These are phyloP conservation scores for Candida loeiensis DNA, from an alignment of 805 yeast species.

Conservation along the genomic window DNA sequence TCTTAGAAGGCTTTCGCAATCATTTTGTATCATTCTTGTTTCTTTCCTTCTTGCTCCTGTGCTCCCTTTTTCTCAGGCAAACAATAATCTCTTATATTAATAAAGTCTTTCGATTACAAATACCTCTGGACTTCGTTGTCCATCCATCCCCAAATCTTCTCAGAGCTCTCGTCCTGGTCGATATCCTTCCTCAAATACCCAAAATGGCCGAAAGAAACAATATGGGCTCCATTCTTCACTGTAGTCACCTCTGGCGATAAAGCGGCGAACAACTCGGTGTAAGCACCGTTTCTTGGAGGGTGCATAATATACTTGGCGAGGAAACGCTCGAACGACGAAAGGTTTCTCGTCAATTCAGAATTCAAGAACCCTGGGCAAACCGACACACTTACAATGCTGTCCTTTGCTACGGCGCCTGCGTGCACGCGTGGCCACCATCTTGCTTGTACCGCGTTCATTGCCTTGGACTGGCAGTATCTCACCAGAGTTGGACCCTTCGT, in stretches of 20 bases:
- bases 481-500: conserved; percentile 14
- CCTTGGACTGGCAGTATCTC: conserved; percentile 45
- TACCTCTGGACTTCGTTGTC: conserved; percentile 24
- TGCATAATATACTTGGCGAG: conserved; percentile 12
- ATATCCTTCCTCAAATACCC: conserved; percentile 35
- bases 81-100: background rate
- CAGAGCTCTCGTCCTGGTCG: conserved; percentile 28
- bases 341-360: conserved; percentile 32
- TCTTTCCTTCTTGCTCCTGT: too few relatives aligned
- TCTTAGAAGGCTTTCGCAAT: too few relatives aligned
- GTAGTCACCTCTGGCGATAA: conserved; percentile 35
- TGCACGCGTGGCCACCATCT: conserved; percentile 31
- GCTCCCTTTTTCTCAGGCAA: too few relatives aligned
- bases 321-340: conserved; percentile 10
- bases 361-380: conserved; percentile 42
- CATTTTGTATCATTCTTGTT: too few relatives aligned
- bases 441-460: conserved; percentile 35
- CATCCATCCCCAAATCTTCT: conserved; percentile 31
- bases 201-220: conserved; percentile 35
- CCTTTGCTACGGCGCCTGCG: conserved; percentile 15
- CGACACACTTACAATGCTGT: conserved; percentile 28
- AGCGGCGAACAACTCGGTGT: conserved; percentile 42
- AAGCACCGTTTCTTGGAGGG: conserved; percentile 37
- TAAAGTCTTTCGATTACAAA: too few relatives aligned
- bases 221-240: conserved; percentile 29